These are phyloP conservation scores for Catenaria anguillulae DNA, from an alignment of 371 early-diverging fungal genomes.

Conservation along the genomic window DNA sequence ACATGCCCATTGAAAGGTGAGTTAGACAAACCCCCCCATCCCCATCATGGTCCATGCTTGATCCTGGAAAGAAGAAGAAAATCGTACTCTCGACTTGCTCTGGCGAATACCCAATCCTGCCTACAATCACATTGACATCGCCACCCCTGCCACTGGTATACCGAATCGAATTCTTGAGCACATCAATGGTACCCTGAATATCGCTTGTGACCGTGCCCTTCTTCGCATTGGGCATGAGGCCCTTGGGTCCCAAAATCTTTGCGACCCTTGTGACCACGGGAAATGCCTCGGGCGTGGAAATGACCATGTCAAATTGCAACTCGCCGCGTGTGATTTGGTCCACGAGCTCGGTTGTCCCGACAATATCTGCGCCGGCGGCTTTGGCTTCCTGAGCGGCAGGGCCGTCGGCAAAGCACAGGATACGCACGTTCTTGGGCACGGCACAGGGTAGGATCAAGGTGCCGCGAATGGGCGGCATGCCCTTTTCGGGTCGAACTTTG, in stretches of 20 bases:
- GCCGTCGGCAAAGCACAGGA: constrained; percentile 68
- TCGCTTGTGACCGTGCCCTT: constrained; percentile 68
- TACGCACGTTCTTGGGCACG: constrained; percentile 40
- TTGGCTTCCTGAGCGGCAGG: constrained; percentile 65
- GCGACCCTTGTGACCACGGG: constrained; percentile 79
- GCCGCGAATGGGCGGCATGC: constrained; percentile 57
- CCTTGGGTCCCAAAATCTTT: constrained; percentile 81
- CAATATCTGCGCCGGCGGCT: constrained; percentile 59
- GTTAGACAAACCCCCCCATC: too few relatives aligned
- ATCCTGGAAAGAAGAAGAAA: neutral
- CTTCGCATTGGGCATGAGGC: constrained; percentile 87
- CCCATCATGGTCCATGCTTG: too few relatives aligned
- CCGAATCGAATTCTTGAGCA: constrained; percentile 22
- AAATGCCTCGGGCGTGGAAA: constrained; percentile 77
- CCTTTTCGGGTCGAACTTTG: constrained; percentile 51
- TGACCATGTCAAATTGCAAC: constrained; percentile 65
- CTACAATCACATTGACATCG: constrained; percentile 13
- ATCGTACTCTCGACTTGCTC: constrained; percentile 27
- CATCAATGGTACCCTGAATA: constrained; percentile 36
- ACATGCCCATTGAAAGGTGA: too few relatives aligned
- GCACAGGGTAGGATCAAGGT: constrained; percentile 50
- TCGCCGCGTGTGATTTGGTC: constrained; percentile 42
- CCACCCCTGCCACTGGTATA: neutral
- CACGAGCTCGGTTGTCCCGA: constrained; percentile 79
- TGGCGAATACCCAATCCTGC: constrained; percentile 29